phyloP scores from a whole-genome alignment of 1,284 basidiomycete species.

The Sporisorium exsertum region DNA sequence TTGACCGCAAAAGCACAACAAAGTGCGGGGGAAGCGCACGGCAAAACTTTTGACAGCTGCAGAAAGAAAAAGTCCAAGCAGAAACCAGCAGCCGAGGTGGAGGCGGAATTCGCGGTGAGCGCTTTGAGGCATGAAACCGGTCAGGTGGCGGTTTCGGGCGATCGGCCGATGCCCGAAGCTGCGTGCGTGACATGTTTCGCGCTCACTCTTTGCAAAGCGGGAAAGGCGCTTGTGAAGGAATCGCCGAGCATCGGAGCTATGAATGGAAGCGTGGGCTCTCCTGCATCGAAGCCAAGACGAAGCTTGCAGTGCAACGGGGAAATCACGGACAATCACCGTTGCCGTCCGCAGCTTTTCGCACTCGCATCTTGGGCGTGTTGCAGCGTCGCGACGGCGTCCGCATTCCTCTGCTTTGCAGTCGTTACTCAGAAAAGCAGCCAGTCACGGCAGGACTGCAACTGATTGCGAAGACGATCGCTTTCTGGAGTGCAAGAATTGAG shows the following conservation, averaged over 20 bases:
- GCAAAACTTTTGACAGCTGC: conserved; percentile 16
- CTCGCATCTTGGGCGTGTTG: not conserved
- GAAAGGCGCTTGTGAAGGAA: not conserved
- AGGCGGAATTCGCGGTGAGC: conserved; percentile 30
- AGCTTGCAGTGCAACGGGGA: not conserved
- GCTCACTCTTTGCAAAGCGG: not conserved
- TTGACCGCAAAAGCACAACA: not conserved
- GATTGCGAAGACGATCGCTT: no score
- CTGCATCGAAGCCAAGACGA: not conserved
- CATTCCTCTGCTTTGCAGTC: no score
- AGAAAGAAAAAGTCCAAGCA: not conserved
- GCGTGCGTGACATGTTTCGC: not conserved
- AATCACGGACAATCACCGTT: conserved; percentile 1
- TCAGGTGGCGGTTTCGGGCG: conserved; percentile 22
- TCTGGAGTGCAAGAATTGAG: no score
- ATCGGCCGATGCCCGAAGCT: conserved; percentile 47
- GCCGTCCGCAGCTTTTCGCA: not conserved
- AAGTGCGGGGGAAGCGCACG: conserved; percentile 34
- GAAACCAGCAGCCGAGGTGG: conserved; percentile 17
- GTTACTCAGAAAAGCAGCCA: not conserved
- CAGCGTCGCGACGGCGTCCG: not conserved
- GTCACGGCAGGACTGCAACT: not conserved
- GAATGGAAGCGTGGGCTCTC: not conserved
- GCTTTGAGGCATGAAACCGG: conserved; percentile 2
- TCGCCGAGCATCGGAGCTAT: conserved; percentile 9